Evolutionary conservation across 306 rosid species (phyloP).

Genomic region (Potentilla sterilis): DNA sequence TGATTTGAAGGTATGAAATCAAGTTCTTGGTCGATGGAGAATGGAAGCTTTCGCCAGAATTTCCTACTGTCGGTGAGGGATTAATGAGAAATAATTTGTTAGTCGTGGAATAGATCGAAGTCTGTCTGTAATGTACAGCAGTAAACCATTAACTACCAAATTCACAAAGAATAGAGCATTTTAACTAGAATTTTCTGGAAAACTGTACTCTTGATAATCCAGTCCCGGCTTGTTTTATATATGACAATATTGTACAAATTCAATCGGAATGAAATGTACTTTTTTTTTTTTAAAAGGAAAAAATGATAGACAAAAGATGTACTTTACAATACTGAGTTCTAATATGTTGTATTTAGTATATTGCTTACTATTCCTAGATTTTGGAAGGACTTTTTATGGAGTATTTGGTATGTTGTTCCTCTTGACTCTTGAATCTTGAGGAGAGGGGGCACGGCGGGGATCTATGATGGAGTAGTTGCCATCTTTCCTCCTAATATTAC

Average conservation of each 20-base stretch:
- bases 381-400: no score
- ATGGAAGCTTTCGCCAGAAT: slow-evolving; percentile 79
- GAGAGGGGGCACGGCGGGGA: no score
- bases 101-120: slow-evolving; percentile 49
- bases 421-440: no score
- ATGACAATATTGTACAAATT: neutral
- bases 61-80: slow-evolving; percentile 77
- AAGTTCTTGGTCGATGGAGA: slow-evolving; percentile 93
- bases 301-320: neutral
- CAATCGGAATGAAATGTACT: neutral
- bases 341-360: neutral
- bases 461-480: no score
- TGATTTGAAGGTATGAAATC: slow-evolving; percentile 72
- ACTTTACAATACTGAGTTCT: neutral
- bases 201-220: neutral
- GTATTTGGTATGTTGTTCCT: no score
- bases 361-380: neutral
- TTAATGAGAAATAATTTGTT: slow-evolving; percentile 68
- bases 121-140: neutral
- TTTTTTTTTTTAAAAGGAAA: no score
- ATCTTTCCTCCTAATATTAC: no score
- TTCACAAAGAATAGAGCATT: neutral
- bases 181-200: neutral
- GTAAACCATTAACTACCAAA: neutral
- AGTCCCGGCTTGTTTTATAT: neutral